Base-by-base conservation (phyloP, 768 basidiomycete species). In the Strobilomyces confusus region DNA sequence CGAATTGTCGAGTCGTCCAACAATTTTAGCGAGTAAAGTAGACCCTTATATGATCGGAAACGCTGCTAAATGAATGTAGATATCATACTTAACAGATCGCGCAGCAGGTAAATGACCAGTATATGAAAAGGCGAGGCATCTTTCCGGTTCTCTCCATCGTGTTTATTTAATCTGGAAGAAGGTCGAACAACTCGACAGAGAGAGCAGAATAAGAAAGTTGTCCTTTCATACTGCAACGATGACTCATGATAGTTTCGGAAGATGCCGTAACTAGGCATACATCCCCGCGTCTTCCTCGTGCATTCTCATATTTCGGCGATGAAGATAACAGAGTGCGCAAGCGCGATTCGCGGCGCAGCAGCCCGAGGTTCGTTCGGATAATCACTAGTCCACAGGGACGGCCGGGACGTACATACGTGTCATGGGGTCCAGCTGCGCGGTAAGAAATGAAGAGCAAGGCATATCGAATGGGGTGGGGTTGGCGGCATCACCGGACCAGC, bases 361-460 rank as follows among this genome's bases (percentile, higher is more conserved):
- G 17, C 17, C 19, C 38, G 4, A 9, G n/a, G 41, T 40, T 36
- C 41, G 17, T 32, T 56, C 47, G 56, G 47, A 44, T 61, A 51
- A 30, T 6, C 7, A 40, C 15, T 38, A 40, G 26, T 44, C 43
- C 22, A 44, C 51, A 46, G 42, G 45, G 23, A 22, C 33, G 23
- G 29, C 26, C 25, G 13, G 29, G 9, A 32, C 14, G 37, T 29
- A n/a, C 23, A 48, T 51, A 34, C 47, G 22, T 48, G 49, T 57
- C 50, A 59, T 52, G 59, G 60, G 63, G 63, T 56, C 51, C 34
- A 48, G 15, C 60, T 51, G 37, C 32, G 44, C 29, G 47, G 20
- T 20, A 36, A 43, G 44, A 47, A 50, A 57, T 49, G 53, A 58
- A 46, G 44, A 46, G n/a, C 30, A 52, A 29, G 37, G 43, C 23